Base-by-base conservation (phyloP, 192 early-diverging fungal genomes). In the Spizellomyces punctatus region DNA sequence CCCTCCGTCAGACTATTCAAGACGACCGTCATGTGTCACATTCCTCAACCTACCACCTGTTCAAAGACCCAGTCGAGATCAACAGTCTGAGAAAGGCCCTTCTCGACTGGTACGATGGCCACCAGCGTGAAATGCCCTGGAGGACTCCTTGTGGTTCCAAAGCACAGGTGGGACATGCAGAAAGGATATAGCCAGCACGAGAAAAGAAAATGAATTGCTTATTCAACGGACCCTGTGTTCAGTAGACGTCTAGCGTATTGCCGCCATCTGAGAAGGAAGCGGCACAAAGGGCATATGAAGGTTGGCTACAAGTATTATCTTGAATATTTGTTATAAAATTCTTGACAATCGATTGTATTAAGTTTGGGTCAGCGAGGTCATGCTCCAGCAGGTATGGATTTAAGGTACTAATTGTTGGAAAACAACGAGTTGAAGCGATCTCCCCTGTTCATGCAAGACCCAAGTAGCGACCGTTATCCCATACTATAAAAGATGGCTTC, bases 311-410 rank as follows among this genome's bases (percentile, higher is more conserved):
- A 36, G 3, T 36, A 3, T 36, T 36, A 36, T 36, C 27, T 2
- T 36, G 27, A 36, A 36, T 36, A 3, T 0, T 0, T 3, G 27
- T 3, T 36, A 36, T 36, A 36, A 36, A 36, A 36, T 0, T 36
- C 27, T 52, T 46, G 42, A 12, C 43, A 44, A 57, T 41, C 64
- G 60, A 10, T 58, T 63, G 12, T 66, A 73, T 14, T 41, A 21
- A 73, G 89, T 92, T 2, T 93, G 92, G 92, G 86, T 93, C 5
- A 84, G 81, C n/a, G 92, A 93, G 76, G 88, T 93, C 42, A 93
- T 93, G 92, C 75, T 89, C n/a, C 92, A 93, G 69, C 92, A 89
- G 74, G 67, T 74, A 58, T 6, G 10, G 10, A 16, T 63, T 64
- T 46, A 19, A 54, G 14, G 50, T 54, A 54, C 21, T 2, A 10